Base-by-base conservation (phyloP, 2,329 filamentous ascomycete species). In the Myriosclerotinia scirpicola region DNA sequence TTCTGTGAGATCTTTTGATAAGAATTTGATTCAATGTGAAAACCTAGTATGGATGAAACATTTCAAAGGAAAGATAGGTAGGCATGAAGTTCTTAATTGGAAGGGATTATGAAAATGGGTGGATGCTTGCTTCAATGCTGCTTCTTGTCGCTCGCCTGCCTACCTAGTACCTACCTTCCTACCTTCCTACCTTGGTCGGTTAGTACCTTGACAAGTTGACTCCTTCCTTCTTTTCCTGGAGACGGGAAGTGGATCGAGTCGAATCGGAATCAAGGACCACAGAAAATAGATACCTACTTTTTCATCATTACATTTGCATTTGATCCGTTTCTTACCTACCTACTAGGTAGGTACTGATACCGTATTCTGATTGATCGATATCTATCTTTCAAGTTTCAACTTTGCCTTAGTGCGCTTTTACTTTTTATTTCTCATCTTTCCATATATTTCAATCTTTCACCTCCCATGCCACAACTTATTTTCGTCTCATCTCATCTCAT, bases 381-480 rank as follows among this genome's bases (percentile, higher is more conserved):
- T 26, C 30, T 55, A 34, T 40, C 20, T 42, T 53, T 63, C 38
- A 11, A 17, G 50, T 34, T 44, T 42, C 38, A 11, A 17, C 60
- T 34, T 44, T 42, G 3, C 22, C 54, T 42, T 56, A n/a, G 40
- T n/a, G 40, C 55, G 15, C 38, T 15, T 48, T 22, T 42, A 14
- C 14, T 22, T 30, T 22, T 36, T 30, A 15, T 17, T 55, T 38
- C 52, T 44, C 54, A 58, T 42, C n/a, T 66, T 36, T 34, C n/a
- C 48, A 38, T 63, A 46, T 68, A 61, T 15, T 60, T 67, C 65
- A 48, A 61, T 53, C 67, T 50, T 52, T 58, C 42, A 22, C 50
- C 53, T 55, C 65, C 56, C 67, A 54, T 38, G 34, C 50, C 12
- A 64, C 15, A 26, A n/a, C 7, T 42, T n/a, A 14, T 30, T 58